Conservation (phyloP, 352 stramenopile species). For the Phytophthora chlamydospora region DNA sequence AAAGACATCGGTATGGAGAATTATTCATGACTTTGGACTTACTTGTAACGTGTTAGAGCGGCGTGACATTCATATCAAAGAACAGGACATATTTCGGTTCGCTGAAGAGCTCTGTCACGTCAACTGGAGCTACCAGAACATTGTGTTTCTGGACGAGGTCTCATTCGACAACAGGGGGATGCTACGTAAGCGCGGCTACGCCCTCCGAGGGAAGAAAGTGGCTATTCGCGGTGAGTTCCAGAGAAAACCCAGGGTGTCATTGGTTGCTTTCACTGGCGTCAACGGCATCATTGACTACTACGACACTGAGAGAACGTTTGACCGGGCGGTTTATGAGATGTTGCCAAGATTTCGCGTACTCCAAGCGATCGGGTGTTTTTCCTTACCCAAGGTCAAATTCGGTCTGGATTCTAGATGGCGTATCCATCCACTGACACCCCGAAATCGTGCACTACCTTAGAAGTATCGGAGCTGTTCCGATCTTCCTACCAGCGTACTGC, state of each 20-base stretch:
- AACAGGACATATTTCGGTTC: too few relatives aligned
- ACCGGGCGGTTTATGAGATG: slow-evolving; percentile 26
- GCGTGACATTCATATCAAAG: too few relatives aligned
- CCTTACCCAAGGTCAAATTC: slow-evolving; percentile 33
- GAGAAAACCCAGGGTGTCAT: slow-evolving; percentile 34
- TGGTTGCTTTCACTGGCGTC: slow-evolving; percentile 25
- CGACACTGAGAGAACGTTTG: slow-evolving; percentile 38
- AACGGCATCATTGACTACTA: slow-evolving; percentile 39
- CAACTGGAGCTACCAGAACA: slow-evolving; percentile 20
- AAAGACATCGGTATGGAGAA: slow-evolving; percentile 11
- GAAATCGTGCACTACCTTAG: slow-evolving; percentile 43
- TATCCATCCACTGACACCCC: slow-evolving; percentile 29
- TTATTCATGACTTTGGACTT: too few relatives aligned
- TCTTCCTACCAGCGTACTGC: slow-evolving; percentile 36
- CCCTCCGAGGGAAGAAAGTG: slow-evolving; percentile 26
- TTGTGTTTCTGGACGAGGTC: slow-evolving; percentile 40
- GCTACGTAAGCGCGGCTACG: slow-evolving; percentile 32
- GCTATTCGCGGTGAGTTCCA: slow-evolving; percentile 33
- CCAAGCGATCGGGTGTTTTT: slow-evolving; percentile 5
- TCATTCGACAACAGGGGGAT: slow-evolving; percentile 44
- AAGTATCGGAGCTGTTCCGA: slow-evolving; percentile 25
- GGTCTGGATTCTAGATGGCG: slow-evolving; percentile 41
- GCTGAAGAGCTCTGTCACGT: slow-evolving; percentile 26
- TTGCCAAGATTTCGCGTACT: slow-evolving; percentile 33
- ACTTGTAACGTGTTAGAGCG: too few relatives aligned